Evolutionary conservation across 78 protist genomes (phyloP), one percentile per base, ranked within the genome.

Genomic region (Dictyostelium discoideum): DNA sequence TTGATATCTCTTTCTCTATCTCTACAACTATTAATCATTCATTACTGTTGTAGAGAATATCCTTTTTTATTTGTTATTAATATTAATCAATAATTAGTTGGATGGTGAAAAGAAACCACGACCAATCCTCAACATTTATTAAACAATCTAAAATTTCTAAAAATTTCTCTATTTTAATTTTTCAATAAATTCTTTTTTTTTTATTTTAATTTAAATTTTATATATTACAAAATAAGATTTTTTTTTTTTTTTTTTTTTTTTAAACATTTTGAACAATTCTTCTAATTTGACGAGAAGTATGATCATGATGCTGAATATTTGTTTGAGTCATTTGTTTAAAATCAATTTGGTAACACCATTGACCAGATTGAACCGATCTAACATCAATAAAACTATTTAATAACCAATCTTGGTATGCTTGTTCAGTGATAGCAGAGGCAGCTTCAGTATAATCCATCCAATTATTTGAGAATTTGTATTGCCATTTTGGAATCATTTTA

Each of bases 331-430:
- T 60, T 20, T 22, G 20, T 46, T 39, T 93, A 11, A 96, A 96
- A 63, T 96, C 82, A 22, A 96, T 92, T 44, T 46, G 74, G 87
- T 96, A 96, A 26, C 37, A 29, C 93, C 93, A 96, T 14, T 22
- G 44, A 42, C 97, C 97, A 29, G 69, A 26, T 37, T 93, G 46
- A 11, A 96, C 93, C 0, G 95, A 63, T 24, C 97, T 16, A 37
- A 96, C 94, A 37, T 93, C 96, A 18, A 92, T 16, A 32, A 32
- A n/a, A n/a, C 96, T 95, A 26, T 96, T 93, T 39, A 48, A 40
- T 37, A 85, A 60, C 92, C 86, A 96, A 8, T 84, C 78, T 63
- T 92, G 90, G 63, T 85, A 96, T 10, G 39, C 94, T 7, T 40
- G 80, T 37, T 96, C 97, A 40, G 29, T n/a, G 32, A 84, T 57